Base-by-base conservation (phyloP, 345 rosid species). In the Rubroshorea leprosula region DNA sequence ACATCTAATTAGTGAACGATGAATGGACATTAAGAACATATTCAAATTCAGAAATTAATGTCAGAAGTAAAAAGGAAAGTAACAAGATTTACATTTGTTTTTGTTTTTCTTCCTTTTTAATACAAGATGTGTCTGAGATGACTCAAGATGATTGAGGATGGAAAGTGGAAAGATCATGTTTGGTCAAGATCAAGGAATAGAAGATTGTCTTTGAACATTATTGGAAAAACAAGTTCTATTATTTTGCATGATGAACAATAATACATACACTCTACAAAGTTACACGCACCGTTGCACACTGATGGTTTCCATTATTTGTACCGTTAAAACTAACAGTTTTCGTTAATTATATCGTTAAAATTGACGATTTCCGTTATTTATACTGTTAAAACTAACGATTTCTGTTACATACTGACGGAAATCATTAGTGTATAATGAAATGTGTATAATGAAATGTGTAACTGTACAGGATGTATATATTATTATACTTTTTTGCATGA, bases 171-270 rank as follows among this genome's bases (percentile, higher is more conserved):
- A 8, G 16, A 45, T 23, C 51, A 60, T 39, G 68, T 43, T 71
- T 57, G 25, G 73, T 71, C 79, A 57, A 57, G 58, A 71, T 71
- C 76, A 62, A 58, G 68, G 69, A 65, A 69, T 65, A 72, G 58
- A 31, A 55, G 18, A 21, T 56, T 31, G 48, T 17, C 49, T 69
- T 58, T 71, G 69, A 62, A 15, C 55, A 61, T 25, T 29, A 22
- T 18, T 29, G 54, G 64, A 26, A 60, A 21, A 61, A 58, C 31
- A 43, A 67, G n/a, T n/a, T 58, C 68, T 43, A 51, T 56, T 51
- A 20, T 39, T 66, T 48, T 51, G 59, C 65, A 44, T 58, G 55
- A 65, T 48, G n/a, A n/a, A n/a, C n/a, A n/a, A n/a, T n/a, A n/a
- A n/a, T n/a, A n/a, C n/a, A n/a, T n/a, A n/a, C n/a, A n/a, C n/a